phyloP scores from a whole-genome alignment of 2,329 filamentous ascomycete species.

The Nemania bipapillata region DNA sequence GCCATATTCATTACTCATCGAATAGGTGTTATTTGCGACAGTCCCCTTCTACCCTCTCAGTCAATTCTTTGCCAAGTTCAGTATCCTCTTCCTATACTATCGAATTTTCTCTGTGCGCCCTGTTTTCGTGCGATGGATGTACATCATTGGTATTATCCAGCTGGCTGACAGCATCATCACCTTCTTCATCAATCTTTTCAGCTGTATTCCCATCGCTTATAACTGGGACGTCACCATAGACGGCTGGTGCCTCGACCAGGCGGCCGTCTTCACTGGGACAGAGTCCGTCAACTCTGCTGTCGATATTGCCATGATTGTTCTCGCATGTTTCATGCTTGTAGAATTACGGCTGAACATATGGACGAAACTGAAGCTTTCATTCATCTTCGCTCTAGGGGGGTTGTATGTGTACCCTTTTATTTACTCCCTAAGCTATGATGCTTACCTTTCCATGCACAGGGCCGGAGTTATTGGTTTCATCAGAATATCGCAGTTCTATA shows the following conservation, averaged over 20 bases:
- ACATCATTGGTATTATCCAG: not conserved
- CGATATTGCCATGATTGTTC: conserved; percentile 1
- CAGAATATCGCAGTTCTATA: too few relatives aligned
- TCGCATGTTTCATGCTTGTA: not conserved
- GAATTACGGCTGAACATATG: not conserved
- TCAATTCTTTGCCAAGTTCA: not conserved
- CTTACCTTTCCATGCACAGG: too few relatives aligned
- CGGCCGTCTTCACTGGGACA: not conserved
- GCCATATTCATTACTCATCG: too few relatives aligned
- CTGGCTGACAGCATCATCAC: not conserved
- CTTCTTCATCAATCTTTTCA: not conserved
- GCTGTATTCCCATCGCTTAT: not conserved
- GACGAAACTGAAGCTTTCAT: not conserved
- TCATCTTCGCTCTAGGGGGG: not conserved
- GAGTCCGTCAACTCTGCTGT: not conserved
- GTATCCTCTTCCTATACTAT: not conserved
- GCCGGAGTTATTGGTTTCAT: too few relatives aligned
- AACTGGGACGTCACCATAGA: not conserved
- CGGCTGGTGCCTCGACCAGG: not conserved
- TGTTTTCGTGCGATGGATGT: not conserved
- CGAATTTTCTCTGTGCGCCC: not conserved
- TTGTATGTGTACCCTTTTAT: not conserved
- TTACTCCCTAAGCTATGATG: too few relatives aligned
- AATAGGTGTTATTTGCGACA: not conserved
- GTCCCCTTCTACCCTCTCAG: not conserved